Evolutionary conservation across 805 yeast species (phyloP).

Genomic region (Wickerhamiella sorbophila): DNA sequence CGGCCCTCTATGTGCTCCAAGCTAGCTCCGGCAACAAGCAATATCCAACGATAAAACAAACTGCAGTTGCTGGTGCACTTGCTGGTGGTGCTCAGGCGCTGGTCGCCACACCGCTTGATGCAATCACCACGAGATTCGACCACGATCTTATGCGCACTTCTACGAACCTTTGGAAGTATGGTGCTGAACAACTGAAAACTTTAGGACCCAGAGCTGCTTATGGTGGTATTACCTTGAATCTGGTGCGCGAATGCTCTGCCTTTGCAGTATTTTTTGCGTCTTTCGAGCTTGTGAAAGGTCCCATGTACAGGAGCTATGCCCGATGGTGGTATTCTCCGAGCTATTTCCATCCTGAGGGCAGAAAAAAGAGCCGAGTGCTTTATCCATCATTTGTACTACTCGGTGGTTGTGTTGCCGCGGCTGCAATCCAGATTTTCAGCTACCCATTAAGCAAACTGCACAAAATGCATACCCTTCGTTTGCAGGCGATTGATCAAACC

Average conservation of each 20-base stretch:
- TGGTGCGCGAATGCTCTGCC: slow-evolving; percentile 64
- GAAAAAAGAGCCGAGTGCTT: slow-evolving; percentile 31
- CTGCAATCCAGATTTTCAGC: slow-evolving; percentile 60
- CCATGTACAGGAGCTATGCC: slow-evolving; percentile 21
- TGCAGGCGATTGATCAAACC: slow-evolving; percentile 65
- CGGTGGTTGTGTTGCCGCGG: slow-evolving; percentile 83
- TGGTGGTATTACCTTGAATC: slow-evolving; percentile 73
- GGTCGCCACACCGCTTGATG: slow-evolving; percentile 89
- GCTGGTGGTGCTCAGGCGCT: slow-evolving; percentile 85
- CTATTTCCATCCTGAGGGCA: slow-evolving; percentile 18
- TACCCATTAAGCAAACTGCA: slow-evolving; percentile 75
- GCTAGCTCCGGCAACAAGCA: slow-evolving; percentile 16
- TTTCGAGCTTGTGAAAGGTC: slow-evolving; percentile 63
- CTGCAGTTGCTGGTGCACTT: slow-evolving; percentile 64
- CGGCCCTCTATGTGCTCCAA: slow-evolving; percentile 18
- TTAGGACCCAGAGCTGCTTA: slow-evolving; percentile 75
- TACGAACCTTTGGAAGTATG: slow-evolving; percentile 65
- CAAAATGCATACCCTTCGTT: slow-evolving; percentile 57
- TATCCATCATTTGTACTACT: slow-evolving; percentile 55
- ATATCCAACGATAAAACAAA: slow-evolving; percentile 34
- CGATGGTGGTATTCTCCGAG: slow-evolving; percentile 21
- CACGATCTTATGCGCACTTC: slow-evolving; percentile 32
- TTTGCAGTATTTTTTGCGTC: slow-evolving; percentile 74
- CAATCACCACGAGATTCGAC: slow-evolving; percentile 68
- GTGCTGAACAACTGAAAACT: slow-evolving; percentile 48